A percentile compares a stretch with the other conserved stretches of the same genome.
Evolutionary conservation across 106 monocot species (phyloP).

Genomic region (Apostasia ramifera): DNA sequence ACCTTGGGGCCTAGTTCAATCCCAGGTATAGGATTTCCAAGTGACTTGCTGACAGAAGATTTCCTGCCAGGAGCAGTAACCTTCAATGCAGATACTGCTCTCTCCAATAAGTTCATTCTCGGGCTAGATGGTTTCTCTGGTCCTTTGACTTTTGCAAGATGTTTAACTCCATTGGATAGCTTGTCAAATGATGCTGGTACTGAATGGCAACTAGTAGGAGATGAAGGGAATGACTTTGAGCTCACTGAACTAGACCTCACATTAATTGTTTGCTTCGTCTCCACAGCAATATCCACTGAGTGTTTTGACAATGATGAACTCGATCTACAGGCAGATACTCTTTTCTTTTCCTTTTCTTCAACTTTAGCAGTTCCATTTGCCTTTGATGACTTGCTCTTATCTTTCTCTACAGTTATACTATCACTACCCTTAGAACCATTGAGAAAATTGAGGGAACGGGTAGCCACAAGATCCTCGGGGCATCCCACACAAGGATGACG

Average conservation of each 20-base stretch:
- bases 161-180: slow-evolving; percentile 39
- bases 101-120: slow-evolving; percentile 46
- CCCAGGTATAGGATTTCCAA: slow-evolving; percentile 17
- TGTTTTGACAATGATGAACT: slow-evolving; percentile 48
- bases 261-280: slow-evolving; percentile 20
- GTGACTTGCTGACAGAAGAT: slow-evolving; percentile 19
- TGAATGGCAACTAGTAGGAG: slow-evolving; percentile 64
- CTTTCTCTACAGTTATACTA: slow-evolving; percentile 15
- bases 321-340: slow-evolving; percentile 30
- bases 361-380: slow-evolving; percentile 18
- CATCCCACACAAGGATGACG: slow-evolving; percentile 77
- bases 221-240: slow-evolving; percentile 53
- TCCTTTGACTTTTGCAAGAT: slow-evolving; percentile 36
- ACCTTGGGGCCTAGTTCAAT: slow-evolving; percentile 33
- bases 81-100: slow-evolving; percentile 44
- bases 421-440: slow-evolving; percentile 19
- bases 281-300: slow-evolving; percentile 11
- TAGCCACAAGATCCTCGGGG: slow-evolving; percentile 61
- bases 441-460: slow-evolving; percentile 36
- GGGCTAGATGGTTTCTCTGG: slow-evolving; percentile 25
- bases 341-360: slow-evolving; percentile 35
- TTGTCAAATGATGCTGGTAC: slow-evolving; percentile 60
- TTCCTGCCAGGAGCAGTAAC: slow-evolving; percentile 33
- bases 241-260: slow-evolving; percentile 31
- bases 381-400: slow-evolving; percentile 31